phyloP scores from a whole-genome alignment of 2,329 filamentous ascomycete genomes.

The Colletotrichum agaves region DNA sequence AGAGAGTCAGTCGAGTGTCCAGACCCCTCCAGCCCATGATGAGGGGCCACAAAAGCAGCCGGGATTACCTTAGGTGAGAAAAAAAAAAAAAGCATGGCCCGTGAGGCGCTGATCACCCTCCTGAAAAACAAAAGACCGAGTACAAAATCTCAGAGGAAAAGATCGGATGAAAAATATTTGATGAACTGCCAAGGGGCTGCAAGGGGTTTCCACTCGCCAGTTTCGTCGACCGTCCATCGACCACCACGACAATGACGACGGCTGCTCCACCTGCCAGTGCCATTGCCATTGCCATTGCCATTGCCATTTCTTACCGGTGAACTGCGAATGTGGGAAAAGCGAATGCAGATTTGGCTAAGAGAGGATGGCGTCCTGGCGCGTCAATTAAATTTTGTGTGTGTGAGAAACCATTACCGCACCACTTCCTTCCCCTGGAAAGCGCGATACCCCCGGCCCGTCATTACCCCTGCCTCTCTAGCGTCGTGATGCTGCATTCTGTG shows the following conservation, averaged over 20 bases:
- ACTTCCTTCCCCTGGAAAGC: constrained; percentile 32
- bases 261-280: constrained; percentile 20
- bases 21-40: constrained; percentile 18
- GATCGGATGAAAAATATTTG: constrained; percentile 24
- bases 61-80: not conserved
- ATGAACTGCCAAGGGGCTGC: constrained; percentile 22
- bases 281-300: not conserved
- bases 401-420: constrained; percentile 11
- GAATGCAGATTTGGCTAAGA: not conserved
- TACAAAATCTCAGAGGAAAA: not conserved
- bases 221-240: not conserved
- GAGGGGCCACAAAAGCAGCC: constrained; percentile 23
- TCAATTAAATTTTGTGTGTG: not conserved
- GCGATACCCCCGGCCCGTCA: constrained; percentile 31
- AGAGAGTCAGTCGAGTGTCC: constrained; percentile 31
- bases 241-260: constrained; percentile 6
- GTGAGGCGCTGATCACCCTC: constrained; percentile 20
- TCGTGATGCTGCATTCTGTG: not conserved
- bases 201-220: constrained; percentile 14
- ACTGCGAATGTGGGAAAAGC: not conserved
- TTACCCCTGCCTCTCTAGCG: constrained; percentile 18
- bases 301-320: not conserved
- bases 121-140: not conserved
- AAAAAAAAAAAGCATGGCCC: constrained; percentile 22
- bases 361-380: constrained; percentile 1